Base-by-base conservation (phyloP, 2,329 filamentous ascomycete genomes). In the Botrytis elliptica region DNA sequence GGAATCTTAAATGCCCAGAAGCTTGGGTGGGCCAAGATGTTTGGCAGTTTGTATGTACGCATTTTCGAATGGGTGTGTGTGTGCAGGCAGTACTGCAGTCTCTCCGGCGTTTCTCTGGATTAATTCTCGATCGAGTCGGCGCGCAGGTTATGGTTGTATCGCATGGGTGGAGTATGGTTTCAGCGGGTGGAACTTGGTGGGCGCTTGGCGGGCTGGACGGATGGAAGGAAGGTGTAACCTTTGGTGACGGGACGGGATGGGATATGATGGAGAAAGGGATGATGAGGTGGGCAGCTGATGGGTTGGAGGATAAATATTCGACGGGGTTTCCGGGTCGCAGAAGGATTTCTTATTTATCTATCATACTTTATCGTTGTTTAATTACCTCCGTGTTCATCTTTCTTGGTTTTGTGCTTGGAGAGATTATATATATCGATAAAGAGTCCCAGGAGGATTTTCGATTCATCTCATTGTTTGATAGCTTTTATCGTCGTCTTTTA, bases 91-190 rank as follows among this genome's bases (percentile, higher is more conserved):
- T 5, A n/a, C 49, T 55, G 20, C 49, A 22, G 49, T n/a, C 12
- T n/a, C 22, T 3, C n/a, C 49, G 49, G 49, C 7, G 12, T 55
- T n/a, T 55, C 49, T 55, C 49, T 55, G 49, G 49, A n/a, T 7
- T 16, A n/a, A n/a, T 57, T 57, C 52, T 57, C 4, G 8, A 29
- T 57, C 52, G n/a, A 57, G 10, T 29, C 52, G 52, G 52, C 52
- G 8, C n/a, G 14, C 7, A 18, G 25, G 6, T 55, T 16, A 55
- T 16, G 52, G 14, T 57, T 16, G 22, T 42, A 40, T 42, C 60
- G 60, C 36, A 63, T n/a, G 60, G 25, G 60, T 63, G 60, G 60
- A 63, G 38, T 63, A 62, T 25, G 22, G 60, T 63, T 63, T 63
- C 60, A 63, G 38, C 33, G 38, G 25, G 10, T 63, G 60, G 36